Percentiles rank a stretch among this genome's conserved stretches.
Conservation (phyloP, 1,284 basidiomycete species). For the Peniophora sp. region DNA sequence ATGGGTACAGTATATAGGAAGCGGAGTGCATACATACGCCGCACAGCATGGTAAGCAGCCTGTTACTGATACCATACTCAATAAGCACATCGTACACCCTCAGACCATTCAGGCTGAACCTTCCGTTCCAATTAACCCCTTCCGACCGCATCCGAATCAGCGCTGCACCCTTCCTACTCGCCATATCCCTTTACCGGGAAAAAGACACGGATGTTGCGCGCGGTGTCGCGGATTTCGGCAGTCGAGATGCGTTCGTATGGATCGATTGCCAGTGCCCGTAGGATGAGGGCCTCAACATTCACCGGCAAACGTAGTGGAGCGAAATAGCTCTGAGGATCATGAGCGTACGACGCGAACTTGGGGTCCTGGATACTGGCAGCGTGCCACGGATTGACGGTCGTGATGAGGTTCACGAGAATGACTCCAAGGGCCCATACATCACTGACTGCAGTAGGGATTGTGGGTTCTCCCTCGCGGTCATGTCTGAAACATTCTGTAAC, state of each 20-base stretch:
- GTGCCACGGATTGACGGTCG: neutral
- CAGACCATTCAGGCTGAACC: too few species aligned
- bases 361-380: neutral
- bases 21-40: too few species aligned
- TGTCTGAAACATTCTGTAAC: neutral
- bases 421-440: constrained; percentile 1
- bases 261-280: neutral
- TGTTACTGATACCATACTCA: too few species aligned
- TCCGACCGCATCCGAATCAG: too few species aligned
- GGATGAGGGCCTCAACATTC: neutral
- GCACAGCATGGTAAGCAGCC: too few species aligned
- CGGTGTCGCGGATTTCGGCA: neutral
- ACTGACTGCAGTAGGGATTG: neutral
- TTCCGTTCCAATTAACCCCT: too few species aligned
- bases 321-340: neutral
- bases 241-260: neutral
- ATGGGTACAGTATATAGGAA: too few species aligned
- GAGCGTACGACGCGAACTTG: constrained; percentile 7
- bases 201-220: neutral
- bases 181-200: neutral
- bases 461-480: too few species aligned
- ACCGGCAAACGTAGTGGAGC: neutral
- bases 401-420: neutral
- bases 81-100: too few species aligned
- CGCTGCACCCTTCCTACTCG: too few species aligned